These are phyloP conservation scores for Piper longum DNA, from an alignment of 164 flowering plant genomes.

Conservation along the genomic window DNA sequence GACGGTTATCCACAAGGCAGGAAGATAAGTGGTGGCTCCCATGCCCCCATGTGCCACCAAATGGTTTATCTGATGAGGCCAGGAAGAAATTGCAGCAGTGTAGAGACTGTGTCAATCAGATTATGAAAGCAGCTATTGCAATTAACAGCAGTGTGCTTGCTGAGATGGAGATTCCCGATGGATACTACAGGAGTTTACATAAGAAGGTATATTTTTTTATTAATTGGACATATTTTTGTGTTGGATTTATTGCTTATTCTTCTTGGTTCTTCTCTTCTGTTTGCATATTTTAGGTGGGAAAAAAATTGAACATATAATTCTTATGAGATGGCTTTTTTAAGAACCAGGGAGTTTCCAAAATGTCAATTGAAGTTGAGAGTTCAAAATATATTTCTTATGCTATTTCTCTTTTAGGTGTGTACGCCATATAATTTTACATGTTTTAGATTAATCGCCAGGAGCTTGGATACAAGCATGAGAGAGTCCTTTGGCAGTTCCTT, in stretches of 20 bases:
- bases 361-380: not conserved
- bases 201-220: constrained; percentile 35
- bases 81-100: constrained; percentile 57
- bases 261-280: not conserved
- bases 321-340: not conserved
- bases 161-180: constrained; percentile 67
- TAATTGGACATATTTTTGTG: not conserved
- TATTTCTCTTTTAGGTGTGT: not conserved
- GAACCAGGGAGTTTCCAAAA: not conserved
- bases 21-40: constrained; percentile 92
- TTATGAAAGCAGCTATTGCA: constrained; percentile 64
- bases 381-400: not conserved
- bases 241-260: not conserved
- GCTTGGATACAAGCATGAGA: not conserved
- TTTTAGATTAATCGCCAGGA: not conserved
- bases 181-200: constrained; percentile 48
- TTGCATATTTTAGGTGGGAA: not conserved
- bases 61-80: constrained; percentile 41
- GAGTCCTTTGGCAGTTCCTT: no score
- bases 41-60: constrained; percentile 50
- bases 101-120: constrained; percentile 60
- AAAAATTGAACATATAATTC: no score
- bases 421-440: not conserved
- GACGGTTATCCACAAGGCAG: constrained; percentile 37
- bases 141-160: constrained; percentile 53